Evolutionary conservation across 352 stramenopile genomes (phyloP), one percentile per base, ranked within the genome.

Genomic region (Thraustochytrium sp.): DNA sequence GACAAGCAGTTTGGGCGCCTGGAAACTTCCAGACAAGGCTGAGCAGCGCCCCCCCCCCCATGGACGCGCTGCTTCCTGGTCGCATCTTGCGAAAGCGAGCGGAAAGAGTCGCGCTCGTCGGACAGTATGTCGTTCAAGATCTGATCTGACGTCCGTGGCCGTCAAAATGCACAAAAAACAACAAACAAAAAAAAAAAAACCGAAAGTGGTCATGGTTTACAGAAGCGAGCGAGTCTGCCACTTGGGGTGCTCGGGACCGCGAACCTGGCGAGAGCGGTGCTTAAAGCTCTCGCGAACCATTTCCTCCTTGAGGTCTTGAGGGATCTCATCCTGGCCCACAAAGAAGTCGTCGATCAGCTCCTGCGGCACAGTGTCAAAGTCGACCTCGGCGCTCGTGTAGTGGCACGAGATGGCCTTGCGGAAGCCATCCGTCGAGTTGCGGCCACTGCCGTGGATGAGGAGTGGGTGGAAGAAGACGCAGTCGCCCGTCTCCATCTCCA

Each of bases 401-500:
- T 84, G 75, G 23, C 31, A 48, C 11, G 75, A 84, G 36, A 84
- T 84, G 26, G 75, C 75, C 61, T 84, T 84, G 40, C 75, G 55
- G 29, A 61, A 84, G 1, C 55, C 61, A 0, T 83, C 3, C 9
- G 55, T 83, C 21, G 53, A 42, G 38, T 84, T 84, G 5, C 55
- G 75, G 0, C 75, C 75, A 26, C 55, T 76, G 38, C 78, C 78
- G 38, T 85, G 78, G 2, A 75, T 54, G 21, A 85, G 40, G 8
- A 82, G 37, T 16, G 78, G 78, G 74, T 85, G 78, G 31, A 85
- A 85, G 53, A 85, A 85, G 74, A 85, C 73, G 49, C 49, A 76
- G 44, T 85, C 78, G 34, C 78, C 78, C 23, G 16, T 36, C 46
- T 85, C 78, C 78, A 85, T 85, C 23, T 76, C 49, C 26, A 85